Evolutionary conservation across 2,329 filamentous ascomycete species (phyloP).

Genomic region (Davidsoniella australis): DNA sequence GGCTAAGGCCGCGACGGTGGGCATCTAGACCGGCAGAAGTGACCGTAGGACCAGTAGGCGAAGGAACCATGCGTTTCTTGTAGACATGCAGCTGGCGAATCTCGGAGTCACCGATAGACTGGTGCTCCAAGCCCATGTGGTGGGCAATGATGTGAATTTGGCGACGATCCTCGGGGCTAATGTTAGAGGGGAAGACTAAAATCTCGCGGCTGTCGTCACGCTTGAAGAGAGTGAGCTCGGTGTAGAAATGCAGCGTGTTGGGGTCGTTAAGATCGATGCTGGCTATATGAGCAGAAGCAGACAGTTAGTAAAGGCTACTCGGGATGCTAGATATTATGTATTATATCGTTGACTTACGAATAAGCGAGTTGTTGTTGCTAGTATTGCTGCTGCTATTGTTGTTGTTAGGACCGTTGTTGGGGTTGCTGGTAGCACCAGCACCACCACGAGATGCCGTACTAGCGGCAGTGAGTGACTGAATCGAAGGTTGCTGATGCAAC

Average conservation of each 20-base stretch:
- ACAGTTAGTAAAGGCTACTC: slow-evolving; percentile 29
- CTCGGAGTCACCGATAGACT: slow-evolving; percentile 75
- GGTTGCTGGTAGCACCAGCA: slow-evolving; percentile 1
- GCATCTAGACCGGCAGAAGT: slow-evolving; percentile 55
- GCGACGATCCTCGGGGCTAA: slow-evolving; percentile 70
- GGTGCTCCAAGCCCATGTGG: slow-evolving; percentile 81
- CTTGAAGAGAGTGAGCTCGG: slow-evolving; percentile 77
- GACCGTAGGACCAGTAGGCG: slow-evolving; percentile 33
- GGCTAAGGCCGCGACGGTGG: slow-evolving; percentile 69
- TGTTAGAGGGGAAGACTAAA: slow-evolving; percentile 64
- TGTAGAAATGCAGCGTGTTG: slow-evolving; percentile 73
- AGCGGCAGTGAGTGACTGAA: slow-evolving; percentile 48
- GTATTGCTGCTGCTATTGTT: neutral
- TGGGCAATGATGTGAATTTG: slow-evolving; percentile 90
- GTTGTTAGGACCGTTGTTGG: slow-evolving; percentile 5
- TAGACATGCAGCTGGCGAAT: slow-evolving; percentile 82
- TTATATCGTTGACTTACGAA: slow-evolving; percentile 11
- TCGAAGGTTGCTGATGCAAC: slow-evolving; percentile 70
- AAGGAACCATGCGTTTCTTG: slow-evolving; percentile 41
- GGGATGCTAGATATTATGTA: too few species aligned
- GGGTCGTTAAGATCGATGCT: slow-evolving; percentile 75
- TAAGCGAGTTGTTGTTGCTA: neutral
- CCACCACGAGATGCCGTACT: slow-evolving; percentile 1
- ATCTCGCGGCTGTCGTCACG: slow-evolving; percentile 61
- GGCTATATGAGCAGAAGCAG: too few species aligned